Percentiles rank a stretch among this genome's conserved stretches.
Evolutionary conservation across 768 basidiomycete genomes (phyloP).

Genomic region (Trichaptum fuscoviolaceum): DNA sequence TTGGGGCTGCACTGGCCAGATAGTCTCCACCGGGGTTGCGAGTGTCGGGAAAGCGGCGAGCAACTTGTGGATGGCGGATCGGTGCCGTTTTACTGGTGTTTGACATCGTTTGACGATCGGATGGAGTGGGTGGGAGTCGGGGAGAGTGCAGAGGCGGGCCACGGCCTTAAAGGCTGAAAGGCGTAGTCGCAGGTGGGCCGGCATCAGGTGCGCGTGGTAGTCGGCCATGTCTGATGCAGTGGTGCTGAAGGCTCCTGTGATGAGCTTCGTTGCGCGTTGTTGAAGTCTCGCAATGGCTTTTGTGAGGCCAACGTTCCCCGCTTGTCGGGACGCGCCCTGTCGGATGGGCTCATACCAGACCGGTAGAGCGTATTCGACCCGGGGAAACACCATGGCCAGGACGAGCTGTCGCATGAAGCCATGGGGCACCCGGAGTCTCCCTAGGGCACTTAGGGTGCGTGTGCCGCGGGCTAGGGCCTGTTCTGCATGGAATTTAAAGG

Average conservation of each 20-base stretch:
- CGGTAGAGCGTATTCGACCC: too few species aligned
- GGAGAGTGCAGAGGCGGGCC: slow-evolving; percentile 6
- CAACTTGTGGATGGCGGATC: slow-evolving; percentile 14
- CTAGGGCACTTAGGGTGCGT: too few species aligned
- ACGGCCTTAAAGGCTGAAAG: slow-evolving; percentile 6
- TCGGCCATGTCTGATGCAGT: slow-evolving; percentile 14
- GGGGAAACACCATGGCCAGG: too few species aligned
- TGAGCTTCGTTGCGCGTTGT: neutral
- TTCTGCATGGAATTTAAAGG: too few species aligned
- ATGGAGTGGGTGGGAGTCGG: slow-evolving; percentile 3
- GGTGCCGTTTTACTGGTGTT: neutral
- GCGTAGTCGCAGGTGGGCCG: slow-evolving; percentile 5
- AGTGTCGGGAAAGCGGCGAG: neutral
- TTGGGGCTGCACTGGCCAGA: too few species aligned
- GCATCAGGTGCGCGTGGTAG: slow-evolving; percentile 10
- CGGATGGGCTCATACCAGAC: too few species aligned
- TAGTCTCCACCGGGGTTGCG: neutral
- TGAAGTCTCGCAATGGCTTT: slow-evolving; percentile 13
- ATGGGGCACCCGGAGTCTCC: too few species aligned
- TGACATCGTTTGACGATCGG: neutral
- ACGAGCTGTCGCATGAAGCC: too few species aligned
- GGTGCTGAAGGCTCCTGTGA: slow-evolving; percentile 17
- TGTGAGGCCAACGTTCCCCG: neutral
- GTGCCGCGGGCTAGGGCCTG: too few species aligned
- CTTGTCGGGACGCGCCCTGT: rapidly evolving